Conservation (phyloP, 2,329 filamentous ascomycete genomes). For the Ascochyta fabae region DNA sequence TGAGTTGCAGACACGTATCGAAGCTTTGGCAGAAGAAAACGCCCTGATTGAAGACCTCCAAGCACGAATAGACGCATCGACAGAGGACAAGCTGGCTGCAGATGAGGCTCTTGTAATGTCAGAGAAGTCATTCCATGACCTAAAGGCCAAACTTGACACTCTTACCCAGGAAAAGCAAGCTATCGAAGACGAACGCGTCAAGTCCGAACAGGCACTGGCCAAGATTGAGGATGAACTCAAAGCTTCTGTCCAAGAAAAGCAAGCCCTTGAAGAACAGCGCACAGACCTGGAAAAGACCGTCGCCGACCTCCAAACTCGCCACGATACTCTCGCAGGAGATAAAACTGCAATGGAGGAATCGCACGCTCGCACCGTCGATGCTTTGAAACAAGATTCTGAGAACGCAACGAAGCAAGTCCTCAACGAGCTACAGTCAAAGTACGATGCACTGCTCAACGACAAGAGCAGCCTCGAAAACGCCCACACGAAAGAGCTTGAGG, state of each 20-base stretch:
- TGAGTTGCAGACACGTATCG: conserved; percentile 33
- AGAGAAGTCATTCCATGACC: conserved; percentile 13
- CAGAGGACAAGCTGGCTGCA: conserved; percentile 27
- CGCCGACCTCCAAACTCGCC: conserved; percentile 39
- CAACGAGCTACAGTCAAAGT: conserved; percentile 36
- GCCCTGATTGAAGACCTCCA: conserved; percentile 16
- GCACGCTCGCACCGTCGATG: conserved; percentile 37
- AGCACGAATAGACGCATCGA: conserved; percentile 21
- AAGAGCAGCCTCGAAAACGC: conserved; percentile 22
- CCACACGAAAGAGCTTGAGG: conserved; percentile 30
- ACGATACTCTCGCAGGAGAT: conserved; percentile 38
- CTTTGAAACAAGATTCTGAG: conserved; percentile 41
- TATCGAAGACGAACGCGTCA: conserved; percentile 22
- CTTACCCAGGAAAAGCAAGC: conserved; percentile 25
- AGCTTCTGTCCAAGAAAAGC: conserved; percentile 25
- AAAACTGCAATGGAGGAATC: conserved; percentile 40
- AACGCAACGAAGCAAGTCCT: conserved; percentile 35
- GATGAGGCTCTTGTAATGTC: conserved; percentile 31
- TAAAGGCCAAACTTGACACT: conserved; percentile 32
- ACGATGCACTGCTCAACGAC: conserved; percentile 26
- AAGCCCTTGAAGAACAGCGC: conserved; percentile 26
- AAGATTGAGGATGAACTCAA: conserved; percentile 31
- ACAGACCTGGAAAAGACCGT: conserved; percentile 32
- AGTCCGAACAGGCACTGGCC: conserved; percentile 21
- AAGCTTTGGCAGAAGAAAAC: conserved; percentile 26